phyloP scores from a whole-genome alignment of 495 filamentous ascomycete species.

The Penicillium roqueforti region DNA sequence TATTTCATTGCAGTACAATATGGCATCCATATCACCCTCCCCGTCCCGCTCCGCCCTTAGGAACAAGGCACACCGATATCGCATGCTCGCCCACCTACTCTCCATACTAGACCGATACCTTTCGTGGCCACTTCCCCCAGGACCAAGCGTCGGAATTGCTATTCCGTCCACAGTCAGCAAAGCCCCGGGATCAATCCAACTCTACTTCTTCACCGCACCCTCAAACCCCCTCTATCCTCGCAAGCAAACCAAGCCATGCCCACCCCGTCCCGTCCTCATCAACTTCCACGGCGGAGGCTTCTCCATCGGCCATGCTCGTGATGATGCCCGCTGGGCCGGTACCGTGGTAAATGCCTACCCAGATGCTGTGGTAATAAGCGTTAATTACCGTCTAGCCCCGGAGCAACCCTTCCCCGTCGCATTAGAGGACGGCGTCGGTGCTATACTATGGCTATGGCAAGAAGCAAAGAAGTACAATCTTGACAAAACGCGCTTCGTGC shows the following conservation, averaged over 20 bases:
- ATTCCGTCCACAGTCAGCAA: constrained; percentile 21
- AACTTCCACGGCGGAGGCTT: constrained; percentile 38
- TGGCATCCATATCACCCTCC: background rate
- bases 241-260: background rate
- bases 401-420: constrained; percentile 44
- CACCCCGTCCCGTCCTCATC: constrained; percentile 13
- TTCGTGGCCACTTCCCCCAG: constrained; percentile 14
- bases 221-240: background rate
- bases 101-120: constrained; percentile 23
- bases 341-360: constrained; percentile 10
- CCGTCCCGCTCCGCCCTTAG: constrained; percentile 4
- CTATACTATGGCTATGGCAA: constrained; percentile 46
- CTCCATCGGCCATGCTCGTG: constrained; percentile 30
- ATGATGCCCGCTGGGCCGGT: constrained; percentile 20
- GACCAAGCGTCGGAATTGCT: constrained; percentile 9
- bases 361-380: constrained; percentile 18
- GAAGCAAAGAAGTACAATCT: constrained; percentile 47
- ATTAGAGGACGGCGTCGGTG: constrained; percentile 62
- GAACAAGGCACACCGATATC: constrained; percentile 15
- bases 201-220: constrained; percentile 21
- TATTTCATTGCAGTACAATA: background rate
- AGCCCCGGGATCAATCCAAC: constrained; percentile 13
- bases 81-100: constrained; percentile 10
- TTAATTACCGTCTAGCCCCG: constrained; percentile 36
- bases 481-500: constrained; percentile 51